Percentiles rank a stretch among this genome's conserved stretches.
Evolutionary conservation across 2,329 filamentous ascomycete species (phyloP).

Genomic region (Curvularia hawaiiensis): DNA sequence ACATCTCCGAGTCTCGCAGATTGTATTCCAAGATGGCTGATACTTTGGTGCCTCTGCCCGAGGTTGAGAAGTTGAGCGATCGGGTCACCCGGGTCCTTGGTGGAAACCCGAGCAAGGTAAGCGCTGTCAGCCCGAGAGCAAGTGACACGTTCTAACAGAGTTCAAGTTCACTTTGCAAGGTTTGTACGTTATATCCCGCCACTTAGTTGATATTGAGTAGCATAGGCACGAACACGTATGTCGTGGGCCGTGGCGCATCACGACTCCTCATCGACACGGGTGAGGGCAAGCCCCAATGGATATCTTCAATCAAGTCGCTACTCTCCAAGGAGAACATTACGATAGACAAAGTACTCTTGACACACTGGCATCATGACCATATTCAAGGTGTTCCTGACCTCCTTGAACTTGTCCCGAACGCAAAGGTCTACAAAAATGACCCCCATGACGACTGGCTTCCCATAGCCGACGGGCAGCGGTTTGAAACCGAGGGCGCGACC

Average conservation of each 20-base stretch:
- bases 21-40: conserved; percentile 60
- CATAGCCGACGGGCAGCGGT: conserved; percentile 63
- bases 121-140: conserved; percentile 9
- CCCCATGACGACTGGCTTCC: conserved; percentile 57
- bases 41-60: conserved; percentile 68
- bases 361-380: conserved; percentile 94
- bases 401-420: conserved; percentile 64
- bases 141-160: conserved; percentile 20
- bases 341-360: conserved; percentile 74
- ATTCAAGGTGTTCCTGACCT: conserved; percentile 76
- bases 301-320: conserved; percentile 65
- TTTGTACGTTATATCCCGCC: conserved; percentile 25
- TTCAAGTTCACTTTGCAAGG: conserved; percentile 68
- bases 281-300: conserved; percentile 79
- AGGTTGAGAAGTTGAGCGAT: conserved; percentile 78
- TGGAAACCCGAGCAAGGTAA: conserved; percentile 85
- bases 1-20: conserved; percentile 24
- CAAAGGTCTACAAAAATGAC: conserved; percentile 69
- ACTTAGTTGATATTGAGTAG: conserved; percentile 14
- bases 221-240: conserved; percentile 89
- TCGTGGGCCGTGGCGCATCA: conserved; percentile 74
- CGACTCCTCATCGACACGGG: conserved; percentile 91
- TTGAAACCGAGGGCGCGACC: conserved; percentile 65
- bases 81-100: conserved; percentile 83
- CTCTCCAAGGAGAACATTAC: conserved; percentile 71